A percentile compares a stretch with the other conserved stretches of the same genome.
phyloP scores from a whole-genome alignment of 1,284 basidiomycete genomes.

The Marasmius fiardii region DNA sequence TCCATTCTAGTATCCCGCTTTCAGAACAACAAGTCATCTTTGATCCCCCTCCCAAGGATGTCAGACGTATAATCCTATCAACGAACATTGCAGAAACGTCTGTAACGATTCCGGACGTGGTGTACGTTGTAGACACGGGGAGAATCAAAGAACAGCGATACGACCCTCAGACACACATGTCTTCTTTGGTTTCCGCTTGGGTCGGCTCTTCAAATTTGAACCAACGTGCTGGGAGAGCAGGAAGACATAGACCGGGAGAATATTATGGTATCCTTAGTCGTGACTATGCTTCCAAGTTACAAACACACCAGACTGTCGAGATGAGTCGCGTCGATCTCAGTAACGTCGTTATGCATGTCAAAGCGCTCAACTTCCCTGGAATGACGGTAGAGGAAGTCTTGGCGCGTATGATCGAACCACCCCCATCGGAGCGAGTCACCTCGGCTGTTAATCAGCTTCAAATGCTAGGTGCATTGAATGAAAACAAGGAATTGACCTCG shows the following conservation, averaged over 20 bases:
- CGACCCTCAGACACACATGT: constrained; percentile 87
- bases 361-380: constrained; percentile 90
- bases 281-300: constrained; percentile 60
- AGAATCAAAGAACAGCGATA: constrained; percentile 93
- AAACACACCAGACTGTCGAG: constrained; percentile 89
- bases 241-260: constrained; percentile 88
- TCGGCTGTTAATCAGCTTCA: constrained; percentile 82
- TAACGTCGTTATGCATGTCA: constrained; percentile 95
- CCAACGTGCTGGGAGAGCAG: constrained; percentile 92
- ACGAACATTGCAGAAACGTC: constrained; percentile 98
- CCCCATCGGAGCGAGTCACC: constrained; percentile 73
- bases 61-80: constrained; percentile 86
- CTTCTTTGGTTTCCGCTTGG: constrained; percentile 86
- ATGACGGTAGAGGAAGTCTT: constrained; percentile 89
- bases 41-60: constrained; percentile 70
- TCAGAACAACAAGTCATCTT: constrained; percentile 92
- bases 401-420: constrained; percentile 86
- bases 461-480: constrained; percentile 88
- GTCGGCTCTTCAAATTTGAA: constrained; percentile 92
- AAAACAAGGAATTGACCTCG: constrained; percentile 76
- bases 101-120: constrained; percentile 94
- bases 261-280: constrained; percentile 86
- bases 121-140: constrained; percentile 90
- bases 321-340: constrained; percentile 94
- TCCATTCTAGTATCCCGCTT: constrained; percentile 91